Base-by-base conservation (phyloP, 1,139 yeast species). In the Suhomyces terraborum region DNA sequence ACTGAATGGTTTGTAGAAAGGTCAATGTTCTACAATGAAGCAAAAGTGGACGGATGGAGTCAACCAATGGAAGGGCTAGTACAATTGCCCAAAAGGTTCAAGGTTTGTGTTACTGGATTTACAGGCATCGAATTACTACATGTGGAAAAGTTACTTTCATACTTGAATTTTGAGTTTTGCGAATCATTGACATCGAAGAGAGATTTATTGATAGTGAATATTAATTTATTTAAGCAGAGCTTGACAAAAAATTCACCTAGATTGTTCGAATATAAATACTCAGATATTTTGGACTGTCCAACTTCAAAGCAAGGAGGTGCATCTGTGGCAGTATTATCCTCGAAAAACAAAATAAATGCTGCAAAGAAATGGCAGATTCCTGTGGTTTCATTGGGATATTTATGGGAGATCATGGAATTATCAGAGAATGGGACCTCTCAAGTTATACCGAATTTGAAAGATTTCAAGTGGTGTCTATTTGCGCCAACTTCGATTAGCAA, bases 1-100 rank as follows among this genome's bases (percentile, higher is more conserved):
- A 84, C 96, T 2, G 97, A 91, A 61, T 88, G 96, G 91, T 84
- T 86, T 52, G 65, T 91, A 20, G 98, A 91, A 60, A 63, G 97
- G 45, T 77, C 88, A 23, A 66, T 89, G 23, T 84, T 76, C 59
- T 84, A 84, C 53, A 75, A 77, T 33, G 63, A 64, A 38, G 55
- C 83, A 4, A 62, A 67, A 9, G 52, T 68, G 28, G 96, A 88
- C 56, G 61, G 72, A n/a, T 91, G 97, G 97, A 78, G 88, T 1
- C 59, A 61, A 25, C 93, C 89, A 1, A 67, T 82, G 42, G 66
- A 61, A 18, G 70, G 74, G 8, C 56, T 74, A 12, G 53, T 62
- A 2, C 49, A 65, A 14, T 61, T 68, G 8, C 64, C 58, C 5
- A 52, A 53, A 13, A 61, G 64, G 8, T 64, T 82, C 47, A 73